Base-by-base conservation (phyloP, 371 early-diverging fungal genomes). In the Mycotypha africana region DNA sequence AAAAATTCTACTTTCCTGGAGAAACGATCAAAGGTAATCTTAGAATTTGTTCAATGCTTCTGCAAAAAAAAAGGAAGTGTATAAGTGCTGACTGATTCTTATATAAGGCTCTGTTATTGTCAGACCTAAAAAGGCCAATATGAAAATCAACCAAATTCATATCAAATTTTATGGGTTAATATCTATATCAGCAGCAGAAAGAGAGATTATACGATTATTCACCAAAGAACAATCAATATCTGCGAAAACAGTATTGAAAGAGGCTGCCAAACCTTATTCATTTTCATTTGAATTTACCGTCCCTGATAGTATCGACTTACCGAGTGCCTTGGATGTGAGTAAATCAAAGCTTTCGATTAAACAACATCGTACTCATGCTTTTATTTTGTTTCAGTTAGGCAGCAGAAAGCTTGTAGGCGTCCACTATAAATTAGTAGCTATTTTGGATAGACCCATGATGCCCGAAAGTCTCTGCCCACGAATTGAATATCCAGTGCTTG, bases 1-100 rank as follows among this genome's bases (percentile, higher is more conserved):
- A 74, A 45, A 70, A 67, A 46, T 74, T 63, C 42, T 74, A 70
- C 48, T 74, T 74, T 51, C 70, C 70, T 40, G 64, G 68, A 12
- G 68, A 74, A 33, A 51, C 57, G 4, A 65, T 74, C 12, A 61
- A 65, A 66, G 75, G 75, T 70, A 60, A 22, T 28, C 28, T 11
- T 8, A 8, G 11, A 8, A 28, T 33, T 33, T 33, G 9, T 33
- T 33, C n/a, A n/a, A n/a, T n/a, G n/a, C n/a, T n/a, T n/a, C n/a
- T n/a, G n/a, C n/a, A n/a, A n/a, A n/a, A n/a, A n/a, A n/a, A n/a
- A n/a, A n/a, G n/a, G n/a, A n/a, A n/a, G n/a, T n/a, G n/a, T n/a
- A n/a, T n/a, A n/a, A n/a, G n/a, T n/a, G n/a, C n/a, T n/a, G n/a
- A n/a, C n/a, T n/a, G n/a, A n/a, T 28, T 8, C 12, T 28, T 28